Percentiles rank a stretch among this genome's conserved stretches.
Evolutionary conservation across 495 filamentous ascomycete species (phyloP).

Genomic region (Aspergillus campestris): DNA sequence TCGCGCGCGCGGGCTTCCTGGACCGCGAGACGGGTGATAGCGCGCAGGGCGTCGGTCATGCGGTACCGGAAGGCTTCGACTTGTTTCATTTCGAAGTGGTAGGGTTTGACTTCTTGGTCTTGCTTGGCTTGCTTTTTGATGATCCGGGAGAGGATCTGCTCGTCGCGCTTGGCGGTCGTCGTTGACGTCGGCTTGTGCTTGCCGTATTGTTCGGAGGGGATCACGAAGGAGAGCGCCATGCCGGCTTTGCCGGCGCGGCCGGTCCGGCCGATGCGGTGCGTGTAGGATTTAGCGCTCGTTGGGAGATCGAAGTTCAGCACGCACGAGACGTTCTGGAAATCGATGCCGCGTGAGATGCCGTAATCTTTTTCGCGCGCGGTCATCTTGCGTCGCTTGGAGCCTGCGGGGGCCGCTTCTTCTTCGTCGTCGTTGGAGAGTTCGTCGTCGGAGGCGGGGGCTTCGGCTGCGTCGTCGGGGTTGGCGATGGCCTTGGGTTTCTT

Average conservation of each 20-base stretch:
- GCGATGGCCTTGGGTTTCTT: conserved; percentile 20
- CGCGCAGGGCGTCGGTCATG: conserved; percentile 79
- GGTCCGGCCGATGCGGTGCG: conserved; percentile 89
- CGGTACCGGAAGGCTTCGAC: conserved; percentile 92
- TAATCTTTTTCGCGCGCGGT: conserved; percentile 70
- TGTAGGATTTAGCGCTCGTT: conserved; percentile 80
- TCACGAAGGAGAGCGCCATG: conserved; percentile 89
- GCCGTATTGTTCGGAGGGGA: conserved; percentile 69
- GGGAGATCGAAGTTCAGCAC: conserved; percentile 98
- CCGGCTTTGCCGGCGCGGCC: conserved; percentile 82
- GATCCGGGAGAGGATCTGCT: conserved; percentile 69
- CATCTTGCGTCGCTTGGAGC: conserved; percentile 53
- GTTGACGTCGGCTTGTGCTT: conserved; percentile 85
- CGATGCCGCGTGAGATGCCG: conserved; percentile 85
- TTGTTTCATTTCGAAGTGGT: conserved; percentile 88
- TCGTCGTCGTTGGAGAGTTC: conserved; percentile 28
- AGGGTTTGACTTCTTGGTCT: conserved; percentile 73
- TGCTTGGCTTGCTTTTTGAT: conserved; percentile 60
- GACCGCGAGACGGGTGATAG: conserved; percentile 73
- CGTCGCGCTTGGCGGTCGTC: conserved; percentile 67
- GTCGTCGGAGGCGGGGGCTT: conserved; percentile 16
- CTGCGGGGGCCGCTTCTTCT: conserved; percentile 11
- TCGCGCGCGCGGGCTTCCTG: conserved; percentile 85
- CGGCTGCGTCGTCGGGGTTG: conserved; percentile 14
- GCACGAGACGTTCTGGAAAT: conserved; percentile 90